Conservation (phyloP, 495 filamentous ascomycete species). For the Lepraria neglecta region DNA sequence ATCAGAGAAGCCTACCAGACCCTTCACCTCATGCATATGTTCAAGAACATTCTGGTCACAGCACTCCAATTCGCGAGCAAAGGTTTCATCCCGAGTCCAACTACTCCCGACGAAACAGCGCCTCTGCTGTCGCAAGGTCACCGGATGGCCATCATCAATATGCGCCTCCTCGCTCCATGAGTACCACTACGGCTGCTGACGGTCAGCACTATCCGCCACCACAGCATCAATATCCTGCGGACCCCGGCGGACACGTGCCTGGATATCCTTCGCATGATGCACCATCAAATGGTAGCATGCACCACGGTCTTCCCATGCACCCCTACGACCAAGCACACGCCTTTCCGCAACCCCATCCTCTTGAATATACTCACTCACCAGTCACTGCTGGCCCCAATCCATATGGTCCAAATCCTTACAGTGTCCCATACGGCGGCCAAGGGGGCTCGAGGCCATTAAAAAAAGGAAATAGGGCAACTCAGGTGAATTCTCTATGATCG, state of each 20-base stretch:
- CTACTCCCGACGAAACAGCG: constrained; percentile 27
- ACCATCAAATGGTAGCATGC: constrained; percentile 23
- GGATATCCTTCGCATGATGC: constrained; percentile 24
- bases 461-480: constrained; percentile 28
- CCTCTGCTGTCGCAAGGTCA: constrained; percentile 25
- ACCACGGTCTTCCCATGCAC: constrained; percentile 28
- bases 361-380: constrained; percentile 26
- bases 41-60: constrained; percentile 28
- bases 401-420: constrained; percentile 22
- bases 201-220: constrained; percentile 25
- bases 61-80: constrained; percentile 27
- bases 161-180: constrained; percentile 22
- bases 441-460: constrained; percentile 21
- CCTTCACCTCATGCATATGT: constrained; percentile 27
- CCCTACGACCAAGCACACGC: constrained; percentile 23
- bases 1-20: constrained; percentile 26
- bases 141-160: constrained; percentile 26
- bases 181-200: constrained; percentile 20
- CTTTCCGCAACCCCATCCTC: constrained; percentile 16
- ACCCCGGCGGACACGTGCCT: constrained; percentile 16
- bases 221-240: constrained; percentile 21
- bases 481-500: constrained; percentile 16
- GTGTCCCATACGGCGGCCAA: constrained; percentile 14
- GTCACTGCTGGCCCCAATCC: constrained; percentile 24
- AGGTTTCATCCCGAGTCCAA: constrained; percentile 24